Evolutionary conservation across 2,329 filamentous ascomycete genomes (phyloP), one percentile per base, ranked within the genome.

Genomic region (Pseudogymnoascus sp.): DNA sequence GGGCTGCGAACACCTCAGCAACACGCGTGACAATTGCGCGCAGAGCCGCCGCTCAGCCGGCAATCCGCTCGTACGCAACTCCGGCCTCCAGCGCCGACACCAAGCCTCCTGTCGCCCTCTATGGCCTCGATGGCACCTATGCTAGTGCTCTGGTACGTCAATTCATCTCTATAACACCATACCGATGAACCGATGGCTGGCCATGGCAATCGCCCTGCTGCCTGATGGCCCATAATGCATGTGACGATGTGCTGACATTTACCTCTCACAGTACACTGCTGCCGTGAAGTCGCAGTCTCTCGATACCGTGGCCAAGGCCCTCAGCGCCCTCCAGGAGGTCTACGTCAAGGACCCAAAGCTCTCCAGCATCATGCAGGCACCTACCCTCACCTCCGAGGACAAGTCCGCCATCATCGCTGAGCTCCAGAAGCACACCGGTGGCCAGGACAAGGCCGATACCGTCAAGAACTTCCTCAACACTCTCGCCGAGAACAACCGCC

Each of bases 101-200:
- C 77, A 93, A 90, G 84, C 87, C 93, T 73, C 95, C 95, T 71
- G 83, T 97, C 76, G 85, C 93, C 73, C 86, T 99, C 75, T 99
- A 91, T 80, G 95, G 95, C 72, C 82, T 99, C 75, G 95, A 97
- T 80, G 95, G 95, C 79, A 97, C 93, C 77, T 99, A 99, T 82
- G 95, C 95, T 77, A 92, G 89, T 81, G 95, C 95, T 82, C 85
- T 99, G 88, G 95, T 99, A 93, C 78, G 91, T 77, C 64, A 62
- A 60, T 62, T 40, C 14, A 56, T 56, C 28, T 36, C 49, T 56
- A 56, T 56, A 56, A 56, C 8, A 21, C n/a, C 6, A 4, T 21
- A 36, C 16, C 3, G 1, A 21, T 56, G 25, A 56, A 14, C 0
- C 28, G 3, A 12, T 14, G 28, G 28, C n/a, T 56, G 4, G 28